phyloP scores from a whole-genome alignment of 148 eudicot species.

The Selenicereus undatus region DNA sequence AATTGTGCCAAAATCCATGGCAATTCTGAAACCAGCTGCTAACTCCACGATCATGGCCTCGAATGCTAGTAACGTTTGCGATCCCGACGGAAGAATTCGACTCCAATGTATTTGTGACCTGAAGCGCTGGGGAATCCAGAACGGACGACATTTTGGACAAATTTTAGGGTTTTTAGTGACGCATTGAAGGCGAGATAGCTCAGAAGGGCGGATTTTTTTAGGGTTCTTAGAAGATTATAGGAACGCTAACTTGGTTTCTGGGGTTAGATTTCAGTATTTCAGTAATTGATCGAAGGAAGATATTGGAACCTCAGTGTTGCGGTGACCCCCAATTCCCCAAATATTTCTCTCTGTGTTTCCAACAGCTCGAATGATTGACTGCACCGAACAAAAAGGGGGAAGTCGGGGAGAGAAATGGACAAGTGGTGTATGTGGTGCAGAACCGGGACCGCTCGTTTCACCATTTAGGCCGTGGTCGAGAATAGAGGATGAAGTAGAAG shows the following conservation, averaged over 20 bases:
- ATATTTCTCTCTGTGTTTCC: not conserved
- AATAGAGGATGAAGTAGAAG: too few relatives aligned
- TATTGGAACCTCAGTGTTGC: not conserved
- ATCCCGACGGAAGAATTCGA: conserved; percentile 13
- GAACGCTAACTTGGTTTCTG: conserved; percentile 26
- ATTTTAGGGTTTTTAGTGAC: conserved; percentile 18
- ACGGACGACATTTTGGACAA: conserved; percentile 19
- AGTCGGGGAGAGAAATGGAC: not conserved
- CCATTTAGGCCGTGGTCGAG: too few relatives aligned
- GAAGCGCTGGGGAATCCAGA: not conserved
- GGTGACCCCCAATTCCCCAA: not conserved
- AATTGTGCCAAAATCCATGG: conserved; percentile 69
- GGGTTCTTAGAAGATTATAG: not conserved
- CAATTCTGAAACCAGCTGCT: conserved; percentile 50
- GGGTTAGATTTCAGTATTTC: not conserved
- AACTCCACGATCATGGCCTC: conserved; percentile 20
- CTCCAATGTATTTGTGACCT: conserved; percentile 23
- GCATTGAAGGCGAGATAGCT: conserved; percentile 6
- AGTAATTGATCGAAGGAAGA: not conserved
- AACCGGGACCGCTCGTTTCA: too few relatives aligned
- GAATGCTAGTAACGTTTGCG: conserved; percentile 5
- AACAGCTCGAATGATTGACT: not conserved
- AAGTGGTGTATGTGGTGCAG: too few relatives aligned
- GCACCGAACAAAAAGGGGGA: not conserved
- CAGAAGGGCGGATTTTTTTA: conserved; percentile 8